Evolutionary conservation across 164 flowering plant genomes (phyloP), one percentile per base, ranked within the genome.

Genomic region (Aristolochia fimbriata): DNA sequence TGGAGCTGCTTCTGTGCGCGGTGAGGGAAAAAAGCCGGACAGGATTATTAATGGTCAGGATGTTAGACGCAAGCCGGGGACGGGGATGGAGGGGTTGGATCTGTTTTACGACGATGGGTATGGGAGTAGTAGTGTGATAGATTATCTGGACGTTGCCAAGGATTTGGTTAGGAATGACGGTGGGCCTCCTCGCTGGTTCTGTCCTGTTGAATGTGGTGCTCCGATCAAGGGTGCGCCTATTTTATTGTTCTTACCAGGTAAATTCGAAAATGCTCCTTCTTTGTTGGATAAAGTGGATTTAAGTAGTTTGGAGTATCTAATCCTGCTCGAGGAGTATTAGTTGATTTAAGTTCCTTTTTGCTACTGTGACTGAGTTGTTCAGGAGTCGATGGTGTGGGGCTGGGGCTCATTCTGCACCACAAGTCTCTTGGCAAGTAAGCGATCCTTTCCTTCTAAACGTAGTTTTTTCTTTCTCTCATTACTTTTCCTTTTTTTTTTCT

Each of bases 161-260:
- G 87, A 83, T 31, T 52, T 90, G 21, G 72, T 78, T 47, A 78
- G 65, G 70, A 71, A 82, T 0, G 97, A 90, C 55, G 94, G 91
- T 3, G 94, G 94, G 10, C 92, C 97, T 6, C 83, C 82, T 13
- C 67, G 97, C 62, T 90, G 97, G 97, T 85, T 90, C 71, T 73
- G 82, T 62, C 97, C 97, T 0, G 68, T 62, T 51, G 65, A 55
- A 17, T 55, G 65, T 56, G 90, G 90, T 10, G 57, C 60, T 8
- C 90, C 86, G 11, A 65, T 87, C 19, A 68, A 75, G 27, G 76
- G 62, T 59, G 73, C 97, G 45, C 97, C 94, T 16, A 20, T 74
- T 59, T 87, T 90, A 60, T 66, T 90, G 49, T 90, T 82, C 68
- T 47, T 86, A 74, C 94, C 93, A 4, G 93, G 96, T 89, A 83